These are phyloP conservation scores for Ocimum tenuiflorum DNA, from an alignment of 257 asterid genomes.

Conservation along the genomic window DNA sequence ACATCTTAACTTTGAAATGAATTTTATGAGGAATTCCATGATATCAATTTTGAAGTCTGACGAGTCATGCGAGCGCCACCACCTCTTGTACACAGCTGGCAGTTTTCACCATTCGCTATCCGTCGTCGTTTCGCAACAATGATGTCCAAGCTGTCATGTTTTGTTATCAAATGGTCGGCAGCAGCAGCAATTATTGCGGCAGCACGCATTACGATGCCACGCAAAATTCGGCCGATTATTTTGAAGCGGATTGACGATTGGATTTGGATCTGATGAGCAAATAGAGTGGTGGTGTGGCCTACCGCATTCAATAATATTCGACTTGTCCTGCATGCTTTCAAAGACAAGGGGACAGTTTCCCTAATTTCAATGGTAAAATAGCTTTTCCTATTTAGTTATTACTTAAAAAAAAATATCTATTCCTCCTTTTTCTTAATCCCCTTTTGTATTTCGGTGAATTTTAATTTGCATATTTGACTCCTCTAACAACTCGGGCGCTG, in stretches of 20 bases:
- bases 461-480: too few relatives aligned
- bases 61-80: neutral
- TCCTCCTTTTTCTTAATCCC: neutral
- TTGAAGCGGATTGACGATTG: conserved; percentile 15
- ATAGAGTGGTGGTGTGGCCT: conserved; percentile 21
- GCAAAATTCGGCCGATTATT: conserved; percentile 18
- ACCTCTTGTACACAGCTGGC: too few relatives aligned
- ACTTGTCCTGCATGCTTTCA: conserved; percentile 19
- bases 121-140: too few relatives aligned
- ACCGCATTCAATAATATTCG: conserved; percentile 25
- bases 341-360: conserved; percentile 40
- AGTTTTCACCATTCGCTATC: too few relatives aligned
- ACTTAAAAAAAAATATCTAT: too few relatives aligned
- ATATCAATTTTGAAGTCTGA: neutral
- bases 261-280: neutral
- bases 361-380: conserved; percentile 24
- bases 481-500: too few relatives aligned
- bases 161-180: too few relatives aligned
- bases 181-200: conserved; percentile 21
- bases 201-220: conserved; percentile 17
- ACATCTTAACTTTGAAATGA: neutral
- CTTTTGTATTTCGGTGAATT: conserved; percentile 9
- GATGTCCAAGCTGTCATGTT: too few relatives aligned
- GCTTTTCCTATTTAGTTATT: neutral
- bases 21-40: too few relatives aligned